Evolutionary conservation across 1,139 yeast species (phyloP).

Genomic region (Blastobotrys apis): DNA sequence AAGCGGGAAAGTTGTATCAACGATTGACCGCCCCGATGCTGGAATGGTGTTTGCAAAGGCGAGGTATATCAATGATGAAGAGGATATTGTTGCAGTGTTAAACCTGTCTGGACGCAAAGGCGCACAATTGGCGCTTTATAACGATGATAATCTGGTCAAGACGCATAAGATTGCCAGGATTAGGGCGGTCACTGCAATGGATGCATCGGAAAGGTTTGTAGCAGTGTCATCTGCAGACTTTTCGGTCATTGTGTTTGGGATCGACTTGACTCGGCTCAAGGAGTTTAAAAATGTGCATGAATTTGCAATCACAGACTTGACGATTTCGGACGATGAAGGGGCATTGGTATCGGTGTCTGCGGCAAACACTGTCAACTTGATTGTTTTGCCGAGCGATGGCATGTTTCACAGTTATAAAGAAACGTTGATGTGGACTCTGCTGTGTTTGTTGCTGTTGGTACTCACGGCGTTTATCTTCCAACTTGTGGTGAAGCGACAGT

Average conservation of each 20-base stretch:
- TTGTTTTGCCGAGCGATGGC: conserved; percentile 52
- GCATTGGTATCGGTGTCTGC: conserved; percentile 76
- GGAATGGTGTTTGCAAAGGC: conserved; percentile 49
- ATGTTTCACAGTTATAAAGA: conserved; percentile 41
- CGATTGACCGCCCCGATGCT: conserved; percentile 20
- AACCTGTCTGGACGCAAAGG: conserved; percentile 32
- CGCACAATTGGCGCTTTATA: conserved; percentile 28
- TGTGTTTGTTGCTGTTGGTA: conserved; percentile 45
- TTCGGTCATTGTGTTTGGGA: conserved; percentile 54
- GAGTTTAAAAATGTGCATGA: conserved; percentile 61
- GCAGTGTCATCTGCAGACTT: conserved; percentile 77
- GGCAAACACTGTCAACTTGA: conserved; percentile 66
- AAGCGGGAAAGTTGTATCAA: conserved; percentile 24
- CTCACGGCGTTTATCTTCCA: conserved; percentile 40
- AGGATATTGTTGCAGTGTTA: conserved; percentile 55
- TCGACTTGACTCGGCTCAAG: conserved; percentile 46
- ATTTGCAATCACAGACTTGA: conserved; percentile 74
- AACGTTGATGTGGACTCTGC: conserved; percentile 44
- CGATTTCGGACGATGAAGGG: conserved; percentile 65
- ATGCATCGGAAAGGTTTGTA: conserved; percentile 48
- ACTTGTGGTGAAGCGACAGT: conserved; percentile 39
- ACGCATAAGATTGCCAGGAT: conserved; percentile 26
- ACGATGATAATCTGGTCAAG: conserved; percentile 28
- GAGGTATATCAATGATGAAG: conserved; percentile 48
- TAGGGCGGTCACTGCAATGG: conserved; percentile 69